Evolutionary conservation across 2,329 filamentous ascomycete genomes (phyloP), one percentile per base, ranked within the genome.

Genomic region (Lomentospora prolificans): DNA sequence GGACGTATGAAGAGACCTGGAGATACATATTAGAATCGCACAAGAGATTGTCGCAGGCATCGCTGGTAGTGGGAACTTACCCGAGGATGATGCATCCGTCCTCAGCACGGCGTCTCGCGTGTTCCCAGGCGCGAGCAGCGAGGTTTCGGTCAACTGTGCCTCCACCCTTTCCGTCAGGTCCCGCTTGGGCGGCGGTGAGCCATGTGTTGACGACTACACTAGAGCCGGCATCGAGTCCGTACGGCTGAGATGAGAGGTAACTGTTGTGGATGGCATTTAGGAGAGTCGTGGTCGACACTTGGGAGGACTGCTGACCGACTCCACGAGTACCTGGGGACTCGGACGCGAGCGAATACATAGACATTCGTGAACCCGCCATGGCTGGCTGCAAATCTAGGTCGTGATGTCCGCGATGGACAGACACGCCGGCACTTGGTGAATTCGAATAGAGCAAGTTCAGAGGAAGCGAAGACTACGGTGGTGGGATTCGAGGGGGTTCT

Each of bases 191-290:
- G 17, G 89, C 89, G 3, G 89, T 95, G 55, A 94, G 79, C 91
- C 91, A 96, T 57, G 90, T 96, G 73, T 97, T 97, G 61, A 97
- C 90, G 0, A 94, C 91, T 39, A 97, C 70, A 68, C 90, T 96
- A 33, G 91, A 94, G 62, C 89, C 90, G 51, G 90, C 85, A 70
- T 99, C 94, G 50, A 99, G 81, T 59, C 80, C 79, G 68, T 95
- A 94, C n/a, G 92, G 83, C 65, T 90, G 84, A 28, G 84, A 85
- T 3, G 87, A 84, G 51, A 89, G 80, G 70, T 95, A 97, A 65
- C 88, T 86, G 63, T 89, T 90, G 72, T 99, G 94, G 50, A 96
- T 80, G 56, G 89, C 83, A 72, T 97, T 97, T 56, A 99, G 81
- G 50, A 97, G 80, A 0, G 90, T 95, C 1, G 91, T 96, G 2